Base-by-base conservation (phyloP, 2,329 filamentous ascomycete species). In the Mariannaea elegans region DNA sequence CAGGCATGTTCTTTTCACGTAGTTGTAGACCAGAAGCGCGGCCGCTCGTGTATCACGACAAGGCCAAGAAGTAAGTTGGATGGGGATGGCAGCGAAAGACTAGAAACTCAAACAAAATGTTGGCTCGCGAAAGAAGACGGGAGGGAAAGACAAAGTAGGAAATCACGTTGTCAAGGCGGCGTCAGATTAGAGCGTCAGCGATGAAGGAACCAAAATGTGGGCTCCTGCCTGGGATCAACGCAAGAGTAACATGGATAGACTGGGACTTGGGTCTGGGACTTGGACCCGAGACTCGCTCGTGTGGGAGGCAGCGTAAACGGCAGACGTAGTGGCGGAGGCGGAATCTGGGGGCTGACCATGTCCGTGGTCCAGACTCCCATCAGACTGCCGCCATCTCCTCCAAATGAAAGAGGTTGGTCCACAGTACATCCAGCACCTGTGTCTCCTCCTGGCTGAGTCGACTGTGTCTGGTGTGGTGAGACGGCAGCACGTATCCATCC, bases 241-340 rank as follows among this genome's bases (percentile, higher is more conserved):
- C 42, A 59, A 36, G 36, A 36, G 32, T 44, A 39, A 18, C 21
- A 24, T 19, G 19, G 13, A 44, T 19, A 38, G 44, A 36, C 27
- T 29, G 44, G 39, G 44, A 31, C 34, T 34, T 47, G 62, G 8
- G 7, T 16, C 42, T 62, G 61, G 38, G 41, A 65, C 57, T 44
- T 24, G 19, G 41, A 39, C 55, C 65, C 53, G 59, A 61, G 66
- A 49, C 8, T 44, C 21, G 41, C 21, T 24, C 23, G 44, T 24
- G 56, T 58, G 45, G 47, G 49, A 62, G 62, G 41, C 48, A 58
- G 62, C 49, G 61, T 60, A 61, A 16, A 62, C 62, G 63, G 66
- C 49, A 71, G 66, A 70, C 68, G 63, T 63, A 56, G 66, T 69
- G 66, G 68, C 68, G 68, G 60, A 67, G 65, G 57, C 56, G 65